Evolutionary conservation across 257 asterid species (phyloP).

Genomic region (Lantana camara): DNA sequence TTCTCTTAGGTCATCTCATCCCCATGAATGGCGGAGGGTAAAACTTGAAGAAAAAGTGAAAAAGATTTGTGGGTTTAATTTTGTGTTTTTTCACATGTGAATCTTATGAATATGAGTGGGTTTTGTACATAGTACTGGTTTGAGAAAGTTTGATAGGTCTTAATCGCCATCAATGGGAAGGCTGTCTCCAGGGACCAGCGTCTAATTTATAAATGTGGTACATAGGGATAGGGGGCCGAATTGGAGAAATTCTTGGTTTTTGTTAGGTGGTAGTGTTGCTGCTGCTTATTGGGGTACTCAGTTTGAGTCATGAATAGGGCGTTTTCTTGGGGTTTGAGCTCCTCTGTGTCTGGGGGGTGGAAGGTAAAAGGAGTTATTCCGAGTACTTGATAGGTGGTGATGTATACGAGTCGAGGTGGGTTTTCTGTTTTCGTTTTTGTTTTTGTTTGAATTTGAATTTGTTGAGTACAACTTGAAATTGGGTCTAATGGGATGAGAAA

Average conservation of each 20-base stretch:
- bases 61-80: too few relatives aligned
- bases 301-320: background rate
- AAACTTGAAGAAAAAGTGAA: background rate
- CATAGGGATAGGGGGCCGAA: background rate
- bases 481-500: too few relatives aligned
- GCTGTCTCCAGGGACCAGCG: background rate
- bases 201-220: background rate
- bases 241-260: background rate
- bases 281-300: background rate
- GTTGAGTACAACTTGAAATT: too few relatives aligned
- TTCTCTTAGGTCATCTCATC: background rate
- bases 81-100: too few relatives aligned
- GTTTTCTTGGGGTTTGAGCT: background rate
- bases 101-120: too few relatives aligned
- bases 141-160: constrained; percentile 17
- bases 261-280: background rate
- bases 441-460: too few relatives aligned
- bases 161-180: constrained; percentile 1
- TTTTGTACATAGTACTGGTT: constrained; percentile 8
- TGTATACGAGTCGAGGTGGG: too few relatives aligned
- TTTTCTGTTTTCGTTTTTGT: too few relatives aligned
- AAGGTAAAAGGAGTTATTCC: too few relatives aligned
- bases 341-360: too few relatives aligned
- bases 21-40: constrained; percentile 23
- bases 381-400: too few relatives aligned